phyloP scores from a whole-genome alignment of 164 flowering plant genomes.

The Aristolochia fimbriata region DNA sequence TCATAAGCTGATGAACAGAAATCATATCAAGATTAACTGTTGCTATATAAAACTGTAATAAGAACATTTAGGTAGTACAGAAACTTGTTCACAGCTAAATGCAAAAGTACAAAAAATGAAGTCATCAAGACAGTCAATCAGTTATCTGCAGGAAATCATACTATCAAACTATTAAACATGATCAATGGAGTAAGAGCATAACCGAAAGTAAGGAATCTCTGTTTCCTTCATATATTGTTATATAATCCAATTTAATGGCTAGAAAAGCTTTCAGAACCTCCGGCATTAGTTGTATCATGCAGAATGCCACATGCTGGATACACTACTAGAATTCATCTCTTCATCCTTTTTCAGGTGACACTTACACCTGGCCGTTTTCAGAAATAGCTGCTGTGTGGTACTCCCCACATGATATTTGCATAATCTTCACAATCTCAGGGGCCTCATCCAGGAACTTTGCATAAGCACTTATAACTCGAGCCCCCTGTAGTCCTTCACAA shows the following conservation, averaged over 20 bases:
- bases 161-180: not conserved
- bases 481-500: conserved; percentile 92
- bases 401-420: conserved; percentile 95
- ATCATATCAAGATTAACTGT: no score
- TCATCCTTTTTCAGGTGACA: conserved; percentile 31
- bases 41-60: no score
- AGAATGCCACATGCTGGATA: conserved; percentile 22
- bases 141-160: no score
- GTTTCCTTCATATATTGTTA: conserved; percentile 14
- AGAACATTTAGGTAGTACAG: no score
- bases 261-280: conserved; percentile 19
- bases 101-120: no score
- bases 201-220: conserved; percentile 22
- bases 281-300: conserved; percentile 21
- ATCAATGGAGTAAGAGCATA: conserved; percentile 8
- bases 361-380: conserved; percentile 96
- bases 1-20: no score
- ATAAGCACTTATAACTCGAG: conserved; percentile 67
- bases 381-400: conserved; percentile 96
- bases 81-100: no score
- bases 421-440: conserved; percentile 93
- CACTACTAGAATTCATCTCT: conserved; percentile 23
- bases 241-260: conserved; percentile 16
- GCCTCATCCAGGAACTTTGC: conserved; percentile 88
- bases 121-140: no score